phyloP scores from a whole-genome alignment of 2,329 filamentous ascomycete genomes.

The Aspergillus sp. region DNA sequence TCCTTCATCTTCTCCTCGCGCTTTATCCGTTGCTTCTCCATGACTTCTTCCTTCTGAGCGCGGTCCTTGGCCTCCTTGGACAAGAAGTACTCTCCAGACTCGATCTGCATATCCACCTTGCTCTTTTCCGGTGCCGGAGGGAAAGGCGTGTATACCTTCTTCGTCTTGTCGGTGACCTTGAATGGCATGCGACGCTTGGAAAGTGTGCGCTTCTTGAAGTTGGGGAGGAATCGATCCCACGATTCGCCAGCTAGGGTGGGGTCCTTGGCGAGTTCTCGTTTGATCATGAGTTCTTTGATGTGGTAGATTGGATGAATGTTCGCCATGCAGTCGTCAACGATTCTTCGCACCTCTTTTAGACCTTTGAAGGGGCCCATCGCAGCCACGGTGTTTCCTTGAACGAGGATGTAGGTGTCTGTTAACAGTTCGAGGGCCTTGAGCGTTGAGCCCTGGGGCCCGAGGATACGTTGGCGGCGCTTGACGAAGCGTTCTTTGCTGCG shows the following conservation, averaged over 20 bases:
- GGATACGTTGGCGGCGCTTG: conserved; percentile 87
- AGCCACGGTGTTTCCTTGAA: conserved; percentile 93
- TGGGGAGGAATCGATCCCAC: conserved; percentile 94
- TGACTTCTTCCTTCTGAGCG: conserved; percentile 72
- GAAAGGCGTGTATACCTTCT: conserved; percentile 96
- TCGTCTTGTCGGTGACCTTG: conserved; percentile 87
- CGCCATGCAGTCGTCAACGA: conserved; percentile 93
- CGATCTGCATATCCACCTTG: conserved; percentile 97
- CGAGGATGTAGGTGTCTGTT: conserved; percentile 87
- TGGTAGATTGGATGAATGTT: conserved; percentile 90
- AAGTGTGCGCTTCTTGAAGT: conserved; percentile 93
- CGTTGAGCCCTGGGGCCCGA: conserved; percentile 88
- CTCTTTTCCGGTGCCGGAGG: conserved; percentile 96
- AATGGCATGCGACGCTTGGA: conserved; percentile 78
- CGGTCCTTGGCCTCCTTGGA: conserved; percentile 90
- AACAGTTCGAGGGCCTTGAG: conserved; percentile 91
- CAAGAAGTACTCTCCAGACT: conserved; percentile 95
- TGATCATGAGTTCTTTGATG: conserved; percentile 95
- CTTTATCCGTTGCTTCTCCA: conserved; percentile 82
- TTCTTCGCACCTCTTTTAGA: conserved; percentile 83
- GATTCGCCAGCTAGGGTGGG: conserved; percentile 81
- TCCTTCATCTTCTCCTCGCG: conserved; percentile 86
- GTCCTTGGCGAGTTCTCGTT: conserved; percentile 86
- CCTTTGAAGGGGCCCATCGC: conserved; percentile 92
- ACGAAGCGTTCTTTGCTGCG: conserved; percentile 94